A percentile compares a stretch with the other conserved stretches of the same genome.
These are phyloP conservation scores for Wallemia hederae DNA, from an alignment of 1,284 basidiomycete genomes.

Conservation along the genomic window DNA sequence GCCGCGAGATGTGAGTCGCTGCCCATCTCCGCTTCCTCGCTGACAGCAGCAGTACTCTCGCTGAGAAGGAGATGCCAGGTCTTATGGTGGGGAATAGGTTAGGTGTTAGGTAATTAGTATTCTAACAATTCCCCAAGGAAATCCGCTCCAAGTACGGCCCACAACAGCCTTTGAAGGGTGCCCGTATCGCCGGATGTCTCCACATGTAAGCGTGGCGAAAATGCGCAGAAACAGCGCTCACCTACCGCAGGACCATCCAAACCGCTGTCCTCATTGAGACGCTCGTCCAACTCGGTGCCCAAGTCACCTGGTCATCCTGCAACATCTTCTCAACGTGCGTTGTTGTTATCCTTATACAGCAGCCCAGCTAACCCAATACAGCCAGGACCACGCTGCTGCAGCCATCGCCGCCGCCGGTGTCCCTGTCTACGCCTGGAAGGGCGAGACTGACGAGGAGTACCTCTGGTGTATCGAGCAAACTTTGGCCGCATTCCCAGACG, in stretches of 20 bases:
- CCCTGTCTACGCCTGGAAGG: slow-evolving; percentile 98
- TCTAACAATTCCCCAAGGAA: slow-evolving; percentile 9
- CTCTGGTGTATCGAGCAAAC: slow-evolving; percentile 95
- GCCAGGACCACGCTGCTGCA: slow-evolving; percentile 70
- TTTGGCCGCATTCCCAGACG: slow-evolving; percentile 44
- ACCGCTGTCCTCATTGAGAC: slow-evolving; percentile 93
- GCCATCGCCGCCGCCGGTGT: slow-evolving; percentile 95
- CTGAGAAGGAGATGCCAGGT: slow-evolving; percentile 65
- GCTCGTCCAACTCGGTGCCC: slow-evolving; percentile 71
- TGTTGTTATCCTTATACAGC: not conserved
- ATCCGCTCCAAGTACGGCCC: slow-evolving; percentile 33
- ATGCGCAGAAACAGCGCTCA: not conserved
- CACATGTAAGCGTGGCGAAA: slow-evolving; percentile 39
- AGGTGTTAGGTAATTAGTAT: slow-evolving; percentile 4
- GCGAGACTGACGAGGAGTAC: slow-evolving; percentile 98
- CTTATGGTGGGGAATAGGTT: slow-evolving; percentile 27
- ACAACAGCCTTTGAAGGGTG: slow-evolving; percentile 66
- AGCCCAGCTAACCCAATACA: not conserved
- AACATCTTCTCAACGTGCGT: slow-evolving; percentile 96
- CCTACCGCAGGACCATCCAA: slow-evolving; percentile 51
- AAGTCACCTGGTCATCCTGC: slow-evolving; percentile 98
- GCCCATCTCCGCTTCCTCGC: slow-evolving; percentile 12
- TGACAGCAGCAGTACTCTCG: not conserved
- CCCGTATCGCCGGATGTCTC: slow-evolving; percentile 87
- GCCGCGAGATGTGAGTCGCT: slow-evolving; percentile 94